A percentile compares a stretch with the other conserved stretches of the same genome.
These are phyloP conservation scores for Pyrus bretschneideri DNA, from an alignment of 306 rosid genomes.

Conservation along the genomic window DNA sequence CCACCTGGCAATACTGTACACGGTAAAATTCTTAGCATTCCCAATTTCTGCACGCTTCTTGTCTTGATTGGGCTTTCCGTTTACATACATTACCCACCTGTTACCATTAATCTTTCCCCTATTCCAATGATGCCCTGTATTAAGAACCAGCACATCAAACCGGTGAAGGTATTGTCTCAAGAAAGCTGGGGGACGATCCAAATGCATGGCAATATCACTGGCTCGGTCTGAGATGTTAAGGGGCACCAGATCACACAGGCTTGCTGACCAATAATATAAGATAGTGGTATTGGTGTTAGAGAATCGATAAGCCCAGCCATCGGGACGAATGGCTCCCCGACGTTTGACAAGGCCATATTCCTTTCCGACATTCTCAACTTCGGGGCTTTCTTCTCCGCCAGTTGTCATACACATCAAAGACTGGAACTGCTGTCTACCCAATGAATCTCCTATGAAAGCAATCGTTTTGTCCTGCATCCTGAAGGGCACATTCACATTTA, in stretches of 20 bases:
- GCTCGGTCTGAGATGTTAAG: conserved; percentile 38
- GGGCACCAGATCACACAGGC: conserved; percentile 72
- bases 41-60: conserved; percentile 41
- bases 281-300: conserved; percentile 72
- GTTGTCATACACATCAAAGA: conserved; percentile 91
- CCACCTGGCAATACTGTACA: conserved; percentile 60
- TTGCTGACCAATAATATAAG: conserved; percentile 90
- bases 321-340: conserved; percentile 81
- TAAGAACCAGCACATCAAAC: conserved; percentile 77
- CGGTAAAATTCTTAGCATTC: conserved; percentile 69
- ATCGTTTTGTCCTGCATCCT: conserved; percentile 92
- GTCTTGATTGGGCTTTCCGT: conserved; percentile 58
- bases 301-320: conserved; percentile 94
- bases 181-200: conserved; percentile 85
- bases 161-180: conserved; percentile 50
- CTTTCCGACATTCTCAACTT: conserved; percentile 64
- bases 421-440: conserved; percentile 90
- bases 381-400: conserved; percentile 63
- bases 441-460: conserved; percentile 81
- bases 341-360: conserved; percentile 67
- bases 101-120: conserved; percentile 69
- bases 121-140: conserved; percentile 98
- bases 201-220: conserved; percentile 73
- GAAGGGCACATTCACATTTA: conserved; percentile 34
- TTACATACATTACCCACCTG: conserved; percentile 74